Evolutionary conservation across 2,329 filamentous ascomycete genomes (phyloP), one percentile per base, ranked within the genome.

Genomic region (Nemania serpens): DNA sequence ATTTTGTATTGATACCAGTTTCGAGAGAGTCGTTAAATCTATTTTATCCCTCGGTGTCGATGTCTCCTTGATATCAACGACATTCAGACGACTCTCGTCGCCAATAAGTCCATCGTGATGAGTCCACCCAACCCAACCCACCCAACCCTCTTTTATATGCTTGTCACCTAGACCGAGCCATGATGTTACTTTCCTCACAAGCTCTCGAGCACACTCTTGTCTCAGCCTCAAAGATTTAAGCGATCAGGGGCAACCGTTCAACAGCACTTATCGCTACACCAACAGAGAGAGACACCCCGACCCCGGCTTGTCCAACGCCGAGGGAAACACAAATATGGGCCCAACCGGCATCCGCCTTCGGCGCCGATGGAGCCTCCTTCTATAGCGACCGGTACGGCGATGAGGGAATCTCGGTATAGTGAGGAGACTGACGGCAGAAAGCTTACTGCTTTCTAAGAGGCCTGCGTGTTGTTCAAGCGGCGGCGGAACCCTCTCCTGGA

Each of bases 401-500:
- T n/a, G 72, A 61, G n/a, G 71, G 70, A 45, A 73, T 72, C 29
- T 73, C 71, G n/a, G 67, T 57, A 42, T 63, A 71, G 52, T 70
- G 59, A 50, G 59, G 65, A n/a, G n/a, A 54, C 66, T 69, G 20
- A 55, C 52, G 43, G 64, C 54, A 39, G 61, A 65, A 33, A 63
- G 54, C 15, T 46, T 45, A 25, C 49, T 45, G 46, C 49, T 58
- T 67, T 69, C 68, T 68, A 70, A 68, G 72, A 69, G 66, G 51
- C 59, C 65, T 68, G 62, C 46, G 46, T 47, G 10, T 46, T 57
- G 17, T 46, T 55, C 10, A 58, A 50, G 58, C 61, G 60, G 45
- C 69, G 60, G 42, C 69, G 67, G 61, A 74, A 58, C 42, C 78
- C 77, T 56, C 72, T 74, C 74, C 77, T 78, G 70, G 85, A 79